Base-by-base conservation (phyloP, 306 rosid species). In the Quercus alba region DNA sequence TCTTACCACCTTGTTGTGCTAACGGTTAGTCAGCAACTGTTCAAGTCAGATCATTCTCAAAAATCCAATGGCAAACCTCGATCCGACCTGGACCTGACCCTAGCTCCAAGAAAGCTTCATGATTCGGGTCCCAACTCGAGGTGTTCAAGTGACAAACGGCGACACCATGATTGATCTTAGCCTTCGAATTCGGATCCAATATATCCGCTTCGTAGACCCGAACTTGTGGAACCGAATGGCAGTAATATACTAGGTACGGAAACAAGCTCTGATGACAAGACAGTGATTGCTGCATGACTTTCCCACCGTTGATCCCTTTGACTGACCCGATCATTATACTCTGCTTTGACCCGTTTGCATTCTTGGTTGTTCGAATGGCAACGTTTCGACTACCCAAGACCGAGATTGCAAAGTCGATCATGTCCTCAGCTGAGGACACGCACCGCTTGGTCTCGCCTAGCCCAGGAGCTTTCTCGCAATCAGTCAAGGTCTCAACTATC, bases 51-150 rank as follows among this genome's bases (percentile, higher is more conserved):
- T 96, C 99, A 20, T 96, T 96, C 84, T 96, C 87, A 64, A 96
- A 96, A 73, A 96, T 96, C 99, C 99, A 96, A 14, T 96, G 99
- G 63, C 99, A 96, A 0, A 96, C 98, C 78, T 91, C 99, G 4
- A 96, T 90, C 80, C 86, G 90, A 67, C 99, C 99, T 38, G 99
- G 99, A 17, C 81, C 85, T 35, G 97, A 91, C 0, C 97, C 98
- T 71, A 96, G 83, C 1, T 98, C 85, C 17, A 90, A 56, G 26
- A 96, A 96, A 0, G 99, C 93, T 5, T 94, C 97, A 10, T 96
- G 99, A 3, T 85, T 79, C 0, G 95, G 92, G 82, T 97, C 89
- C 99, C 99, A 96, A 2, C 90, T 81, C 0, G 97, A 85, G 18
- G 99, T 96, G 71, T 96, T 97, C 80, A 96, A 19, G 81, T 96